Evolutionary conservation across 202 grass and related monocot species (phyloP), one percentile per base, ranked within the genome.

Genomic region (Brachypodium distachyon): DNA sequence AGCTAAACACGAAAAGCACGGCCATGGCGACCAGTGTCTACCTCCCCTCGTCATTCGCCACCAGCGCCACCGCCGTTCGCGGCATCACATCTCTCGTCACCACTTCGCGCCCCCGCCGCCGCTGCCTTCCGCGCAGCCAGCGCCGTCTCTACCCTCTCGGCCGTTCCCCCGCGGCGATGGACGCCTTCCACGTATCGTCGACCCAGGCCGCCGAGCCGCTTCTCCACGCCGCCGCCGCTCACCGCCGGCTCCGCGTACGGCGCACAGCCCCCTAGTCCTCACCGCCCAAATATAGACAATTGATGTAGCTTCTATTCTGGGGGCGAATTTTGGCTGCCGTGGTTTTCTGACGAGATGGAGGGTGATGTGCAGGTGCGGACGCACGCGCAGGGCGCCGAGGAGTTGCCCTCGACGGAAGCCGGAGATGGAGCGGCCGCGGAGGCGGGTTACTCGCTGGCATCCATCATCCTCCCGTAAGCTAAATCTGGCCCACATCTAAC

Each of bases 381-480:
- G 28, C 44, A 81, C 17, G 86, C 83, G 80, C 90, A 86, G 72
- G 83, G 48, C 69, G 54, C 42, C 27, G 66, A 69, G 26, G 78
- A 59, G 23, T 54, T 49, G 32, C 57, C 57, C 12, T 57, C 73
- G 36, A 64, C 6, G 54, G 70, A 3, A 3, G 48, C 70, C 55
- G 76, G 62, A 18, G 46, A 22, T 17, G 81, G 80, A 75, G 71
- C 55, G 29, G 47, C 60, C 19, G 18, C 37, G 5, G 74, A 50
- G 8, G 65, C 41, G 10, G 28, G 55, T 4, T 84, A 86, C 76
- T 81, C 86, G 22, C 88, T 84, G 86, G 14, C 83, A 5, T 55
- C 76, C 60, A 31, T 92, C 80, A 26, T 92, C 73, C 19, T 89
- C 18, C 90, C 86, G 86, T 92, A 88, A 92, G 90, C 39, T 58